Evolutionary conservation across 2,329 filamentous ascomycete genomes (phyloP), one percentile per base, ranked within the genome.

Genomic region (Colletotrichum chlorophyti): DNA sequence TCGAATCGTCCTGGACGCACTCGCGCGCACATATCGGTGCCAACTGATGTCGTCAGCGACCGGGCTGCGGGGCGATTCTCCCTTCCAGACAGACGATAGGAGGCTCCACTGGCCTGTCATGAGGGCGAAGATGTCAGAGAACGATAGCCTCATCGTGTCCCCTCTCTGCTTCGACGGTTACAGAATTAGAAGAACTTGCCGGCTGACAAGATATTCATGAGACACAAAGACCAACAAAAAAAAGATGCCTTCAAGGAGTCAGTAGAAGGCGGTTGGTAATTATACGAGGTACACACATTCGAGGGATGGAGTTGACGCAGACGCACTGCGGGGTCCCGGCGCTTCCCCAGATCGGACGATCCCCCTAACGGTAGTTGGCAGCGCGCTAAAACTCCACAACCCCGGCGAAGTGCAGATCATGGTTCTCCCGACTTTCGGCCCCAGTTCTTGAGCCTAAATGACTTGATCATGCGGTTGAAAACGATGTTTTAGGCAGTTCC

Each of bases 1-100:
- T 8, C 49, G 54, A 17, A 79, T 67, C 6, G 64, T 69, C 9
- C 29, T 64, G 29, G 57, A 68, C 1, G 65, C n/a, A 11, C 76
- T 74, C 3, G 74, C 69, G 41, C 76, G 71, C 11, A 79, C 69
- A 53, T 76, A 76, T 41, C 68, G 68, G 7, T 76, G 68, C 77
- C 76, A 79, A 51, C 65, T 65, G 3, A 65, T 55, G 27, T 58
- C 51, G 29, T 66, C 24, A 21, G 2, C n/a, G 42, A 40, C 10
- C 5, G 14, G 11, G 11, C 35, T 12, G 23, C 12, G 5, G n/a
- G 8, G 14, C 10, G 23, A 12, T 14, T 6, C 17, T 19, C 12
- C n/a, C n/a, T n/a, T 31, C 38, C 24, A 34, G 9, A 35, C 10
- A 2, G 24, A 29, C 4, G 23, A 27, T 40, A 43, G 15, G 29